Conservation (phyloP, 352 stramenopile species). For the Phytopythium oedochilum region DNA sequence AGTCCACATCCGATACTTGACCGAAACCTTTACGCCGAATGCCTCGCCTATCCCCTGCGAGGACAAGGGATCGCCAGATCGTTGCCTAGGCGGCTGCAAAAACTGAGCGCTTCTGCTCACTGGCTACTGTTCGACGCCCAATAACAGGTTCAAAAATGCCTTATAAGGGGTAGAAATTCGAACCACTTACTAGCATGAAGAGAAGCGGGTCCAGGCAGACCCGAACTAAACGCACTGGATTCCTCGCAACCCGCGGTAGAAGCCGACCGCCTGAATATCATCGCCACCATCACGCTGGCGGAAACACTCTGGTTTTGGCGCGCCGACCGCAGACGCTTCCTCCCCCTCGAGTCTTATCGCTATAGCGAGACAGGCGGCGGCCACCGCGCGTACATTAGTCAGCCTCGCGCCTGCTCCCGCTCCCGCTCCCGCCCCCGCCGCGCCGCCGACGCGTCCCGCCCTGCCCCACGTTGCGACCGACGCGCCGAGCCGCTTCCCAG, state of each 20-base stretch:
- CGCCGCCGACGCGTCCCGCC: not conserved
- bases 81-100: not conserved
- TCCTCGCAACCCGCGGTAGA: not conserved
- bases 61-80: slow-evolving; percentile 3
- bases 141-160: not conserved
- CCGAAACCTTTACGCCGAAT: not conserved
- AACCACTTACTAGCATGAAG: not conserved
- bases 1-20: no score
- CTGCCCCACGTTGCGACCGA: not conserved
- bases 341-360: not conserved
- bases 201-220: not conserved
- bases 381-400: not conserved
- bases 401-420: not conserved
- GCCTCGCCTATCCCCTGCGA: no score
- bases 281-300: not conserved
- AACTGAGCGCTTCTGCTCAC: not conserved
- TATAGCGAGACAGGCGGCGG: not conserved
- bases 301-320: slow-evolving; percentile 1
- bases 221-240: not conserved
- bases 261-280: not conserved
- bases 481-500: not conserved
- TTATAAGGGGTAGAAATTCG: not conserved
- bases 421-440: no score
- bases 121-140: not conserved
- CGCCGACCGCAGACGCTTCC: not conserved